phyloP scores from a whole-genome alignment of 2,329 filamentous ascomycete genomes.

The Pseudohalonectria lignicola region DNA sequence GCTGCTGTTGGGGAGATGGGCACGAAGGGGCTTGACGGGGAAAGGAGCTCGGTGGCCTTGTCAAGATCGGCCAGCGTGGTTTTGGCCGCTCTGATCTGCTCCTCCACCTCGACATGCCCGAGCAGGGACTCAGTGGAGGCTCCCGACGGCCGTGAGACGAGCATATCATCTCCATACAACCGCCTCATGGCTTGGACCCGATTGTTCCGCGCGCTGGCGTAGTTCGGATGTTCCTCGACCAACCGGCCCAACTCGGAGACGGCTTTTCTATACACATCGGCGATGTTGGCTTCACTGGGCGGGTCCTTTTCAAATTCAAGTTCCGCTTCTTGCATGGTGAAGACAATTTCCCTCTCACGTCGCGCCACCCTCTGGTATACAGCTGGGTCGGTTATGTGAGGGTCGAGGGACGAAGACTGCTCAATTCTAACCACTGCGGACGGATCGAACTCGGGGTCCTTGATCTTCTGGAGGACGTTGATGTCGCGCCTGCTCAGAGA shows the following conservation, averaged over 20 bases:
- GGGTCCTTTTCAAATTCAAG: constrained; percentile 26
- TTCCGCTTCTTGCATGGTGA: constrained; percentile 43
- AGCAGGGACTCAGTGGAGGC: constrained; percentile 12
- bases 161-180: constrained; percentile 49
- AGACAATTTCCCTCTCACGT: constrained; percentile 41
- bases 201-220: constrained; percentile 67
- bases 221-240: constrained; percentile 46
- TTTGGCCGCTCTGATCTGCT: constrained; percentile 18
- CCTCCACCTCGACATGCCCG: constrained; percentile 20
- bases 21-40: constrained; percentile 35
- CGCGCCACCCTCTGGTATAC: constrained; percentile 39
- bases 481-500: constrained; percentile 46
- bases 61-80: constrained; percentile 42
- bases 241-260: constrained; percentile 41
- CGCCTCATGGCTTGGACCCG: constrained; percentile 56
- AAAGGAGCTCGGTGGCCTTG: constrained; percentile 45
- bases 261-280: constrained; percentile 33
- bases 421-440: constrained; percentile 42
- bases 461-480: constrained; percentile 55
- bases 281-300: constrained; percentile 6
- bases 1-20: constrained; percentile 53
- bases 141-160: constrained; percentile 31
- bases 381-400: constrained; percentile 37
- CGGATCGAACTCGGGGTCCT: constrained; percentile 53
- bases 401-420: constrained; percentile 42